Evolutionary conservation across 2,329 filamentous ascomycete species (phyloP).

Genomic region (Lanzia echinophila): DNA sequence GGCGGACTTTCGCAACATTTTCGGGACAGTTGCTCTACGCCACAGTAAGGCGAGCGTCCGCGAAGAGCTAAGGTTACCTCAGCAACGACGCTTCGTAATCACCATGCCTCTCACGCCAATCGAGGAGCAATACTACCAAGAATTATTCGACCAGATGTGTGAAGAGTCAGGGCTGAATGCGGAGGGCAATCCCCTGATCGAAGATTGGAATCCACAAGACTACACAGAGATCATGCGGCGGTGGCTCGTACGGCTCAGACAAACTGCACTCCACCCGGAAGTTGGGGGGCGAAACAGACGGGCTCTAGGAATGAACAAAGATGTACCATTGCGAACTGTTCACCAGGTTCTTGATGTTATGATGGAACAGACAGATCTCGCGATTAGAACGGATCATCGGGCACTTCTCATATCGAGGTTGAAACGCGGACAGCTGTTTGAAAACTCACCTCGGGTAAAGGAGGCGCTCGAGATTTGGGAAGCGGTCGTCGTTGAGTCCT

Average conservation of each 20-base stretch:
- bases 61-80: conserved; percentile 70
- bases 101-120: conserved; percentile 85
- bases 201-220: conserved; percentile 57
- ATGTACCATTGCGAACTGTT: conserved; percentile 69
- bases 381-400: conserved; percentile 63
- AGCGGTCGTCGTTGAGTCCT: conserved; percentile 44
- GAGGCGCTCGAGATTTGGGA: conserved; percentile 68
- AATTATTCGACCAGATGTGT: conserved; percentile 69
- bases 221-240: conserved; percentile 65
- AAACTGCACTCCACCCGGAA: conserved; percentile 81
- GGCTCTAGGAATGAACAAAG: conserved; percentile 50
- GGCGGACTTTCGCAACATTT: conserved; percentile 59
- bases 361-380: conserved; percentile 75
- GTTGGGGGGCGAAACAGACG: conserved; percentile 62
- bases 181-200: conserved; percentile 41
- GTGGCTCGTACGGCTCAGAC: conserved; percentile 72
- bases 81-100: conserved; percentile 80
- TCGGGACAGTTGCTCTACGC: conserved; percentile 66
- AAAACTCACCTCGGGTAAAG: conserved; percentile 61
- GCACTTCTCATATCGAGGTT: conserved; percentile 57
- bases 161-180: conserved; percentile 58
- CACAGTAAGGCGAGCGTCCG: conserved; percentile 81
- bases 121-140: conserved; percentile 82
- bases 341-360: conserved; percentile 83
- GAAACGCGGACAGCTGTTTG: conserved; percentile 68